phyloP scores from a whole-genome alignment of 805 yeast species.

The Candida silvicultrix region DNA sequence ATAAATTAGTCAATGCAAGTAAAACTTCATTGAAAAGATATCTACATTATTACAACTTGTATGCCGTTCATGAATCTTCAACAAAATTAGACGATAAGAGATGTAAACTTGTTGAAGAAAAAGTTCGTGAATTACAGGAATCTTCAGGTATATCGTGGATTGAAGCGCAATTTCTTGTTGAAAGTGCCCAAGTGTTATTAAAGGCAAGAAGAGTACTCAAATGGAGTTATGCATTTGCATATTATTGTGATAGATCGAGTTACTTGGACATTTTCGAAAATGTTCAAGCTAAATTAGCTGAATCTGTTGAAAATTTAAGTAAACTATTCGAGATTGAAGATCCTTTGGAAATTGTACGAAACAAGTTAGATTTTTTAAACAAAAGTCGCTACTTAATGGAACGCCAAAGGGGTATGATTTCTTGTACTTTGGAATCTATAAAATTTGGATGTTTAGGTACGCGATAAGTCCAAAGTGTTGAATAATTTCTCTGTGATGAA shows the following conservation, averaged over 20 bases:
- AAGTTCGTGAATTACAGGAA: constrained; percentile 62
- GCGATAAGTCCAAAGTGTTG: no score
- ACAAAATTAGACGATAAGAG: constrained; percentile 64
- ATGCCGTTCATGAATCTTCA: constrained; percentile 70
- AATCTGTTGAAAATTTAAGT: constrained; percentile 65
- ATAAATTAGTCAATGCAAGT: constrained; percentile 36
- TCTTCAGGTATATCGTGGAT: constrained; percentile 70
- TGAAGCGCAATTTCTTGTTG: constrained; percentile 78
- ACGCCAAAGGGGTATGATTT: constrained; percentile 30
- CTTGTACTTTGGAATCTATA: constrained; percentile 22
- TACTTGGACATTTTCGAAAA: constrained; percentile 61
- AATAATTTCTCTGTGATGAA: no score
- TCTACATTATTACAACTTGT: constrained; percentile 68
- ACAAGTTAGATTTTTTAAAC: constrained; percentile 31
- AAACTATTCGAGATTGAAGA: constrained; percentile 43
- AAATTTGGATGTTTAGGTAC: background rate
- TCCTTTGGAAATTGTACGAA: constrained; percentile 27
- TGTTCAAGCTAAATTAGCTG: constrained; percentile 57
- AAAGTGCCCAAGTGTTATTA: constrained; percentile 57
- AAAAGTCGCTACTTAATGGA: constrained; percentile 28
- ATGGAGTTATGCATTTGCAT: constrained; percentile 88
- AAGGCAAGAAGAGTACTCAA: constrained; percentile 71
- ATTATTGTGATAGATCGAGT: constrained; percentile 48
- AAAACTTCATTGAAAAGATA: constrained; percentile 50
- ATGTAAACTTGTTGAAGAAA: constrained; percentile 53